Evolutionary conservation across 2,329 filamentous ascomycete genomes (phyloP).

Genomic region (Penicillium janthinellum): DNA sequence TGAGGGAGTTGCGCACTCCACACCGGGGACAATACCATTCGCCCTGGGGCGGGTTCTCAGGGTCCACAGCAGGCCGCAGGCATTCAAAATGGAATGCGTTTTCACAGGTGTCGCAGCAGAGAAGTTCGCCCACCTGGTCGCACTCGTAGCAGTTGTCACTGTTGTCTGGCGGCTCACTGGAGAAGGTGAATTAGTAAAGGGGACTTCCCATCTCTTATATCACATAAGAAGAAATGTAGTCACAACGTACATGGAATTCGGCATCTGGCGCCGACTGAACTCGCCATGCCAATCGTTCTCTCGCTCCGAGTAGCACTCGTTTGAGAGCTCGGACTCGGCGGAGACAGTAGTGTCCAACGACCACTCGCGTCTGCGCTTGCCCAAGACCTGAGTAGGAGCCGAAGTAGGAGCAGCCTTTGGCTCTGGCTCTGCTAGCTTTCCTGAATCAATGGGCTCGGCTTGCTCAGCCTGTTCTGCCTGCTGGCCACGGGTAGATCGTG

Average conservation of each 20-base stretch:
- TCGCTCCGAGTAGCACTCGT: conserved; percentile 18
- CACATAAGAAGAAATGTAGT: neutral
- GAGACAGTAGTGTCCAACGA: conserved; percentile 21
- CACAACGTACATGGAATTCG: conserved; percentile 25
- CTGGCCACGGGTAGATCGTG: neutral
- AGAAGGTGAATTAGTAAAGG: neutral
- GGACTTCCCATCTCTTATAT: neutral
- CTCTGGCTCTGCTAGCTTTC: neutral
- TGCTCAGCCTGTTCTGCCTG: neutral
- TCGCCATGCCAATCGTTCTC: conserved; percentile 17
- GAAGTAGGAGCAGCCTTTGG: neutral
- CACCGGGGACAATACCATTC: conserved; percentile 78
- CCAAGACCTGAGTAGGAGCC: neutral
- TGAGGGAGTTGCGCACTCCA: conserved; percentile 59
- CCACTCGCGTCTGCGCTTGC: conserved; percentile 14
- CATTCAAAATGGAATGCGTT: conserved; percentile 89
- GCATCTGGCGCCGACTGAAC: conserved; percentile 15
- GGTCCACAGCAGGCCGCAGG: conserved; percentile 75
- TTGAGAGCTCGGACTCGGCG: conserved; percentile 15
- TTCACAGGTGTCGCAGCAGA: conserved; percentile 92
- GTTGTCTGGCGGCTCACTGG: conserved; percentile 60
- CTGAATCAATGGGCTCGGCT: too few relatives aligned
- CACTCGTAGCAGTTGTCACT: conserved; percentile 90
- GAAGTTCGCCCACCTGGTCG: conserved; percentile 76
- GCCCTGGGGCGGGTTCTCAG: conserved; percentile 66